Percentiles rank a stretch among this genome's conserved stretches.
phyloP scores from a whole-genome alignment of 495 filamentous ascomycete species.

The Talaromyces borbonicus region DNA sequence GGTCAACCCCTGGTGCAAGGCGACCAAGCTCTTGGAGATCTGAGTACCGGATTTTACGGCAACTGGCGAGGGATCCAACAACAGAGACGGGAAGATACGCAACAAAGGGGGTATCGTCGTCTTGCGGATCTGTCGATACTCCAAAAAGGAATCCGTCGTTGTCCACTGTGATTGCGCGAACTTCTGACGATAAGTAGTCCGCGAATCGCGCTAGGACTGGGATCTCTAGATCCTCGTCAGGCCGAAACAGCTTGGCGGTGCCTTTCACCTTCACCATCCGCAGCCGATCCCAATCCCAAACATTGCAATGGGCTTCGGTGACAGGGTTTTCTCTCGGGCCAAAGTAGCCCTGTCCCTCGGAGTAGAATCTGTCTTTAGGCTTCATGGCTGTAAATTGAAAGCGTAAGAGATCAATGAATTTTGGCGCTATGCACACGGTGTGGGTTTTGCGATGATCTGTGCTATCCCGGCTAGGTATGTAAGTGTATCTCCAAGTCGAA shows the following conservation, averaged over 20 bases:
- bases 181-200: slow-evolving; percentile 12
- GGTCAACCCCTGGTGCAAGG: slow-evolving; percentile 12
- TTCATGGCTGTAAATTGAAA: too few species aligned
- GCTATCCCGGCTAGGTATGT: too few species aligned
- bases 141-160: slow-evolving; percentile 14
- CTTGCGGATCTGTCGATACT: slow-evolving; percentile 17
- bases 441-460: too few species aligned
- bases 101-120: slow-evolving; percentile 13
- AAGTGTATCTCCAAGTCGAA: too few species aligned
- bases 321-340: slow-evolving; percentile 8
- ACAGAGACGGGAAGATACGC: slow-evolving; percentile 13
- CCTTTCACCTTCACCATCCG: slow-evolving; percentile 17
- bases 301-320: slow-evolving; percentile 13
- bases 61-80: slow-evolving; percentile 11
- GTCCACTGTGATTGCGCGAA: slow-evolving; percentile 14
- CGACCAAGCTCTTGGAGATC: slow-evolving; percentile 12
- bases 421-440: too few species aligned
- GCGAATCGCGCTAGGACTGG: slow-evolving; percentile 9
- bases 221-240: slow-evolving; percentile 12
- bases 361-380: slow-evolving; percentile 6
- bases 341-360: slow-evolving; percentile 13
- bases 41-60: slow-evolving; percentile 5
- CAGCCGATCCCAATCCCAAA: slow-evolving; percentile 16
- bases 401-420: too few species aligned
- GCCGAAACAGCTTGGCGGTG: slow-evolving; percentile 15